Evolutionary conservation across 768 basidiomycete species (phyloP), one percentile per base, ranked within the genome.

Genomic region (Myochromella boudieri): DNA sequence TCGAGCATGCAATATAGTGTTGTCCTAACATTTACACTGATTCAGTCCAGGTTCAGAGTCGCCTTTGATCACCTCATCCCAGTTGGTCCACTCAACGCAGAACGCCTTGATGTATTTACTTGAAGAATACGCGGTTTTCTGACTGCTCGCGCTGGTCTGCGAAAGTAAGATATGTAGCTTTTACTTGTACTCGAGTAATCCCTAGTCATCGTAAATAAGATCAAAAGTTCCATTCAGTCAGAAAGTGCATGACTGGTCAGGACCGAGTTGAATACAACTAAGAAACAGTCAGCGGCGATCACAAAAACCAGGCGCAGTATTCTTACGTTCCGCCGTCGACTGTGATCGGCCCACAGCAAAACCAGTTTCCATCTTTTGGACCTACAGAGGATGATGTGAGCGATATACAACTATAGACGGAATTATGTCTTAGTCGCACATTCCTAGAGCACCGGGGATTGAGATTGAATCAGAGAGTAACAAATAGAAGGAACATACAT

Each of bases 291-390:
- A 50, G 14, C 14, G 12, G 15, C 10, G 17, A 5, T 7, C 24
- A n/a, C n/a, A 14, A 25, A 34, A 40, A 17, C 6, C 3, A 24
- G 15, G 32, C 5, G 26, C 3, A 10, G 27, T 28, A 4, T 11
- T 43, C 53, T 52, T 27, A 60, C 53, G 25, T 57, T 42, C 58
- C 58, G 6, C 58, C 56, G 15, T 24, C 47, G 5, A 12, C 3
- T 10, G 42, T 1, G 26, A 55, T 53, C 3, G 58, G 58, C 31
- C 58, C 58, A 36, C 58, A 60, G 36, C 58, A 60, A 14, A 45
- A 51, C 32, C 40, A 58, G 24, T 31, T 41, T 10, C 41, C 34
- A 14, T 11, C 24, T 37, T 37, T 38, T 10, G 55, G 52, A 42
- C 56, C 50, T 49, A 18, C 6, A 10, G 21, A 34, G 24, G 29